Evolutionary conservation across 768 basidiomycete genomes (phyloP).

Genomic region (Hydnomerulius pinastri): DNA sequence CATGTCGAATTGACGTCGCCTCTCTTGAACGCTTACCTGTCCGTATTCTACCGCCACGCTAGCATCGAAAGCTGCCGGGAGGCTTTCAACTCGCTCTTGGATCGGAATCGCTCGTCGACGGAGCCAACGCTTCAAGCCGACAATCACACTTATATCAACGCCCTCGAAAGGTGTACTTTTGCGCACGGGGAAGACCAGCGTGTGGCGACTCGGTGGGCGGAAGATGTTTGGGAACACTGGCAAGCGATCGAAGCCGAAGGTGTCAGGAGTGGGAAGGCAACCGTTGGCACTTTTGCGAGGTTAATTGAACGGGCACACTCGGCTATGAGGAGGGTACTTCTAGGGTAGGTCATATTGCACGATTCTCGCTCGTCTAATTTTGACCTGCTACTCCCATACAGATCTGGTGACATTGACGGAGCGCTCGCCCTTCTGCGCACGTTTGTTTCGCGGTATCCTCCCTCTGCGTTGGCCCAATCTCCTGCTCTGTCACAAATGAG

Average conservation of each 20-base stretch:
- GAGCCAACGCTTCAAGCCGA: constrained; percentile 41
- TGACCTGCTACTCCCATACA: constrained; percentile 21
- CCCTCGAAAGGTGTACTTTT: constrained; percentile 64
- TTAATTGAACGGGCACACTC: constrained; percentile 68
- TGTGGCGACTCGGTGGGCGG: constrained; percentile 52
- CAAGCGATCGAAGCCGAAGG: constrained; percentile 43
- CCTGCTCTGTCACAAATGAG: constrained; percentile 6
- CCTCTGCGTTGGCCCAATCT: constrained; percentile 46
- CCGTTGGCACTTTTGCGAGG: constrained; percentile 37
- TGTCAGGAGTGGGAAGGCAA: constrained; percentile 24
- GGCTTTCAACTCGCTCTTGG: constrained; percentile 54
- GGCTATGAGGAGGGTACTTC: constrained; percentile 64
- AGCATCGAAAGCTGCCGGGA: constrained; percentile 49
- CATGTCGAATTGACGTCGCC: constrained; percentile 58
- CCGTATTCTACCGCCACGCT: constrained; percentile 67
- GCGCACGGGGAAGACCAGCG: constrained; percentile 46
- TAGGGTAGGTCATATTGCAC: constrained; percentile 50
- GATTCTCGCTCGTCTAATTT: not conserved
- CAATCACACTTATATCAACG: constrained; percentile 60
- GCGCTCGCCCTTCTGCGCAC: constrained; percentile 58
- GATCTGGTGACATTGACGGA: constrained; percentile 49
- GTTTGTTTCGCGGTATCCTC: constrained; percentile 69
- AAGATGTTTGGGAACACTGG: constrained; percentile 73
- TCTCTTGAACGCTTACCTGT: constrained; percentile 79
- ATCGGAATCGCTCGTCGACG: constrained; percentile 23